phyloP scores from a whole-genome alignment of 2,329 filamentous ascomycete species.

The Xylaria sp. region DNA sequence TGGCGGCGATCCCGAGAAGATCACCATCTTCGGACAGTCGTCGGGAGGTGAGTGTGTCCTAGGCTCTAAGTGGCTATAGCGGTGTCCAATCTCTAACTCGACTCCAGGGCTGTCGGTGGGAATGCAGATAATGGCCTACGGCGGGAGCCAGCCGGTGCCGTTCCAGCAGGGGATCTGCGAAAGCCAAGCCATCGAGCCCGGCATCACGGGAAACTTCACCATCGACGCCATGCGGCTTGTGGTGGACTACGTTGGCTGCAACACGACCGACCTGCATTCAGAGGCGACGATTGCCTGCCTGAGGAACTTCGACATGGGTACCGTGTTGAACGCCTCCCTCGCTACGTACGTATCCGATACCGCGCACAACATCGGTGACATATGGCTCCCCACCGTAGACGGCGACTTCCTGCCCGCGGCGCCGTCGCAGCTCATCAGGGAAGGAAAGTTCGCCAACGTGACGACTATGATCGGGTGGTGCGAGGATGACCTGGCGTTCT shows the following conservation, averaged over 20 bases:
- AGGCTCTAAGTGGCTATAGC: not conserved
- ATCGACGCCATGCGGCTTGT: conserved; percentile 49
- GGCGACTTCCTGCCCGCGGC: conserved; percentile 52
- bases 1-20: conserved; percentile 46
- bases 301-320: conserved; percentile 44
- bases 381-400: conserved; percentile 54
- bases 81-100: not conserved
- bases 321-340: conserved; percentile 48
- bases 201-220: conserved; percentile 52
- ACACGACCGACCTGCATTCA: conserved; percentile 44
- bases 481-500: conserved; percentile 48
- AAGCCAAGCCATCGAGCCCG: conserved; percentile 54
- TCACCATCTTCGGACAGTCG: conserved; percentile 48
- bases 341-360: conserved; percentile 44
- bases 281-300: conserved; percentile 50
- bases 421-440: conserved; percentile 44
- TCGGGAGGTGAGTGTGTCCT: conserved; percentile 27
- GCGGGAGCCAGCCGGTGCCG: conserved; percentile 44
- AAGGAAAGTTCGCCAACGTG: conserved; percentile 46
- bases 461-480: conserved; percentile 48
- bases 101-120: conserved; percentile 44
- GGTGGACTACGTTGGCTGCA: conserved; percentile 48
- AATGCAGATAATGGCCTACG: conserved; percentile 53
- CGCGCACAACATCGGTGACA: conserved; percentile 53
- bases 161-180: conserved; percentile 52